Evolutionary conservation across 129 eudicot genomes (phyloP), one percentile per base, ranked within the genome.

Genomic region (Tanacetum coccineum): DNA sequence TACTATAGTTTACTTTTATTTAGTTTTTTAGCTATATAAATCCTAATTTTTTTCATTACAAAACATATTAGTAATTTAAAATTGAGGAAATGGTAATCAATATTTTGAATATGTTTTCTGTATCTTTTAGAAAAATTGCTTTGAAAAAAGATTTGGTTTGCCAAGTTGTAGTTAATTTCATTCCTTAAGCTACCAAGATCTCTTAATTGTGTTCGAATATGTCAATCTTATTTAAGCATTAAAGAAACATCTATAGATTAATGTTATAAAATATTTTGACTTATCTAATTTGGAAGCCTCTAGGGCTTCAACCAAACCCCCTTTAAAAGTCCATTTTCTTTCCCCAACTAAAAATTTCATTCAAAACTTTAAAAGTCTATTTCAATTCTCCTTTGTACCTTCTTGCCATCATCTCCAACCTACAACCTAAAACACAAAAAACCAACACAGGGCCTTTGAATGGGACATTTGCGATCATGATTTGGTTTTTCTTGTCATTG

Each of bases 381-480:
- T 48, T 49, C 40, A 68, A 42, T 59, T 74, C 32, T 45, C n/a
- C 39, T 55, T 54, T 62, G 62, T 40, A 15, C 26, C 56, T n/a
- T 58, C 40, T 68, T 49, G n/a, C 62, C 65, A 51, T 61, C 20
- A 25, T 66, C 61, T 70, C 77, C 49, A 20, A 59, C 18, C 26
- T 12, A 58, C 25, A 58, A 57, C 9, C 13, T 11, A 21, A 57
- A 57, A 60, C 39, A 11, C 47, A 44, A 70, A 60, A 78, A 21
- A 72, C 36, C 60, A 71, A 62, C 74, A 68, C 58, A 90, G 97
- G 97, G 97, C 39, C 91, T 64, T 74, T 90, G 32, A n/a, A 77
- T 87, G 62, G 97, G 97, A 9, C 97, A 90, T 73, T 90, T 50
- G 97, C 87, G n/a, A 60, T 89, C 91, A 8, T 95, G 97, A 2